Conservation (phyloP, 139 green algal species). For the Volvox africanus region DNA sequence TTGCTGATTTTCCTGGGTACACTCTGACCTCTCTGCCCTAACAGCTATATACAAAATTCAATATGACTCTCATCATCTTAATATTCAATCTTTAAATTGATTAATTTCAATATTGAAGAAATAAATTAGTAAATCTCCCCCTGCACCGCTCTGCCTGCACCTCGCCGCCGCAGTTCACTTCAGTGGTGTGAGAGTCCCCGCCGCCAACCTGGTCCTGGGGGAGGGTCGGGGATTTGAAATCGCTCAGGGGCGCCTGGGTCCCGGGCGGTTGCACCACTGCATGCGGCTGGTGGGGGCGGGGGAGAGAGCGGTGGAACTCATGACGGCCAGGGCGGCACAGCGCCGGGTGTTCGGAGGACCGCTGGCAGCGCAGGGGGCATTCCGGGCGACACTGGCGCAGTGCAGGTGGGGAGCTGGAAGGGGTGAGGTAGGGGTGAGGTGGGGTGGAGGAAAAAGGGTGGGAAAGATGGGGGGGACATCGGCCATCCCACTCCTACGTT, state of each 20-base stretch:
- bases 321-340: slow-evolving; percentile 64
- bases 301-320: slow-evolving; percentile 85
- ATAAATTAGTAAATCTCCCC: no score
- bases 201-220: slow-evolving; percentile 58
- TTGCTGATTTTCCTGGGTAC: no score
- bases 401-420: slow-evolving; percentile 33
- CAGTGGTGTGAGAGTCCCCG: slow-evolving; percentile 33
- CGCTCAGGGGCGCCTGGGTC: slow-evolving; percentile 94
- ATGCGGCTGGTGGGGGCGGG: slow-evolving; percentile 94
- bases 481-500: no score
- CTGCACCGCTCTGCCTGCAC: background rate
- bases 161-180: slow-evolving; percentile 36
- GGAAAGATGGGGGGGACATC: background rate
- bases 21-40: no score
- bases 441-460: no score
- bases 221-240: slow-evolving; percentile 98
- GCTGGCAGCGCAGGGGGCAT: slow-evolving; percentile 78
- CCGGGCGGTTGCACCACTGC: slow-evolving; percentile 99
- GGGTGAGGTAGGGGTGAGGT: background rate
- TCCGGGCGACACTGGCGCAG: slow-evolving; percentile 71
- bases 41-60: no score
- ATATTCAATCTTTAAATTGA: no score
- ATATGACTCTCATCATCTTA: no score
- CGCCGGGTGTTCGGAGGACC: slow-evolving; percentile 78
- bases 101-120: no score